Percentiles rank a stretch among this genome's conserved stretches.
Conservation (phyloP, 805 yeast species). For the Saturnispora galanensis region DNA sequence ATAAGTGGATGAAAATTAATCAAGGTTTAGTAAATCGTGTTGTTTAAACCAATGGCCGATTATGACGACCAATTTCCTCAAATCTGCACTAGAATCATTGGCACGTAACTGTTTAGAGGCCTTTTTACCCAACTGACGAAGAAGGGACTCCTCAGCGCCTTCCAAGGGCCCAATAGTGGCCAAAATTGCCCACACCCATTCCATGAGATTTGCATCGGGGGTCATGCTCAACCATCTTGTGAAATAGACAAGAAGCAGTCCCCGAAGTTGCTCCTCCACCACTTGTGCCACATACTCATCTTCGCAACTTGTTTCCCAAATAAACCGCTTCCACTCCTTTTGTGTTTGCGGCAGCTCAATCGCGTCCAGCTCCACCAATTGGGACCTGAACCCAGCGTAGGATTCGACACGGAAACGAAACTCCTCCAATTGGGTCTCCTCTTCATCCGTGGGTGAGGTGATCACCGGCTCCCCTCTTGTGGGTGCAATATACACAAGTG, state of each 20-base stretch:
- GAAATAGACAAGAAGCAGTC: constrained; percentile 32
- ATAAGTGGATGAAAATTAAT: not conserved
- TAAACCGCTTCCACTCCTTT: constrained; percentile 34
- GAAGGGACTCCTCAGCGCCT: constrained; percentile 30
- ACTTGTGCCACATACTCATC: constrained; percentile 22
- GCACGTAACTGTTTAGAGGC: constrained; percentile 19
- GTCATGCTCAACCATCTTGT: constrained; percentile 33
- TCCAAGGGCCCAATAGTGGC: constrained; percentile 30
- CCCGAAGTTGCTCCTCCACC: constrained; percentile 27
- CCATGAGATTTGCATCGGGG: constrained; percentile 20
- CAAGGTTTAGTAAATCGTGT: not conserved
- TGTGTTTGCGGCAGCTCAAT: constrained; percentile 29
- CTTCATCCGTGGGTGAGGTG: not conserved
- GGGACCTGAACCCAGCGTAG: constrained; percentile 15
- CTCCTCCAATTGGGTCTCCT: constrained; percentile 6
- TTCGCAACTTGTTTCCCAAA: constrained; percentile 28
- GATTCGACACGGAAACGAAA: constrained; percentile 9
- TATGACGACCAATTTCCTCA: not conserved
- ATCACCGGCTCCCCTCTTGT: too few relatives aligned
- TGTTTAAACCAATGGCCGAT: constrained; percentile 2
- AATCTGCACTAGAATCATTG: constrained; percentile 14
- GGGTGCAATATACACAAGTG: constrained; percentile 4
- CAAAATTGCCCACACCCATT: constrained; percentile 35
- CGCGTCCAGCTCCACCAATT: constrained; percentile 20
- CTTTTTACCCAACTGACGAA: constrained; percentile 34